A percentile compares a stretch with the other conserved stretches of the same genome.
Evolutionary conservation across 2,329 filamentous ascomycete genomes (phyloP).

Genomic region (Claviceps pazoutovae): DNA sequence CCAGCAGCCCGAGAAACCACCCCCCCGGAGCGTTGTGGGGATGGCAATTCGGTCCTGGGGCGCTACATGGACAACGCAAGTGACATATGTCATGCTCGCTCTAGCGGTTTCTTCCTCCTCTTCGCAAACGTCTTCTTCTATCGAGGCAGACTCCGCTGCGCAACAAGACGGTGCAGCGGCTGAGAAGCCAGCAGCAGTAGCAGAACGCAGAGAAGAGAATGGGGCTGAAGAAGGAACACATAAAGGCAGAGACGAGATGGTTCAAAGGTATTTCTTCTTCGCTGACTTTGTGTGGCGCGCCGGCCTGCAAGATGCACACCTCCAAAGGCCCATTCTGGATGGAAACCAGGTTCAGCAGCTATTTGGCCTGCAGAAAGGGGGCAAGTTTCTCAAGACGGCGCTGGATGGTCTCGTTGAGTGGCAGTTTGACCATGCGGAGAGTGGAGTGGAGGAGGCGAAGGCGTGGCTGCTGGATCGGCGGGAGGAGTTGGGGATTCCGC

Average conservation of each 20-base stretch:
- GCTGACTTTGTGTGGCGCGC: conserved; percentile 5
- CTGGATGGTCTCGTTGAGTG: conserved; percentile 6
- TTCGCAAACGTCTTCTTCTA: neutral
- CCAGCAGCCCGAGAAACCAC: neutral
- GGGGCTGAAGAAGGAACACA: neutral
- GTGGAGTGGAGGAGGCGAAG: conserved; percentile 5
- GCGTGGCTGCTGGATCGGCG: conserved; percentile 6
- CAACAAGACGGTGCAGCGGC: no score
- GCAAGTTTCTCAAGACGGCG: conserved; percentile 6
- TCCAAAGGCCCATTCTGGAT: conserved; percentile 5
- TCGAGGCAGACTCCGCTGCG: no score
- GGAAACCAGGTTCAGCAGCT: conserved; percentile 7
- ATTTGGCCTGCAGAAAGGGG: conserved; percentile 6
- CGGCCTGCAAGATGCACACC: conserved; percentile 3
- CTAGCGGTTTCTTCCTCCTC: neutral
- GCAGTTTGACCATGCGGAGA: conserved; percentile 8
- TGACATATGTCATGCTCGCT: conserved; percentile 6
- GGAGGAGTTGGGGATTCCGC: neutral
- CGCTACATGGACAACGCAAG: conserved; percentile 7
- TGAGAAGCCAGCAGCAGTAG: neutral
- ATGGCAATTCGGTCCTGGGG: conserved; percentile 11
- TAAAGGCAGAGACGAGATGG: neutral
- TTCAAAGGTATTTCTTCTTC: conserved; percentile 1
- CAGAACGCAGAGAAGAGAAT: neutral
- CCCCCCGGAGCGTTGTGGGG: conserved; percentile 6